A percentile compares a stretch with the other conserved stretches of the same genome.
These are phyloP conservation scores for Gossypium lobatum DNA, from an alignment of 441 rosid species.

Conservation along the genomic window DNA sequence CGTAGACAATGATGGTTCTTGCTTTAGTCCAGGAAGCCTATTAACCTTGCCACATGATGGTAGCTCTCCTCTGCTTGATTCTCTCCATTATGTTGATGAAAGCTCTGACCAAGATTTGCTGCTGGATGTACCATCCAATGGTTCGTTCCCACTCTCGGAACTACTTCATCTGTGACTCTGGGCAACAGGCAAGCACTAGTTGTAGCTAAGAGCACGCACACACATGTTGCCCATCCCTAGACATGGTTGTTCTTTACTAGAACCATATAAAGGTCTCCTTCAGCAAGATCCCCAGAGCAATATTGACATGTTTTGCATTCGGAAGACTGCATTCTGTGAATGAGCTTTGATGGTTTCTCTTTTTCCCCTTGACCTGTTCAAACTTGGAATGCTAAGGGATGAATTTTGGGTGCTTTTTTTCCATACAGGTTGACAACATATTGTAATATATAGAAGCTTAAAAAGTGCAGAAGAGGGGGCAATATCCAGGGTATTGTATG, in stretches of 20 bases:
- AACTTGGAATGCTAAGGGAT: constrained; percentile 42
- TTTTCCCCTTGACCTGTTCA: constrained; percentile 27
- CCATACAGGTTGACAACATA: constrained; percentile 59
- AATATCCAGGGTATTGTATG: constrained; percentile 29
- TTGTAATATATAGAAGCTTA: constrained; percentile 56
- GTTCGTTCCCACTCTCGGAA: constrained; percentile 87
- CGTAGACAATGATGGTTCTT: constrained; percentile 52
- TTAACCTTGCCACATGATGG: constrained; percentile 69
- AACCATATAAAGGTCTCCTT: constrained; percentile 26
- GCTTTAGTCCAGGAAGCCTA: constrained; percentile 71
- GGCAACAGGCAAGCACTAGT: constrained; percentile 51
- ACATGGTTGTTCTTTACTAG: constrained; percentile 23
- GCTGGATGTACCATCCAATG: constrained; percentile 73
- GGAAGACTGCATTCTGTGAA: constrained; percentile 32
- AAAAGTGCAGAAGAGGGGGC: constrained; percentile 35
- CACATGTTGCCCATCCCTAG: constrained; percentile 34
- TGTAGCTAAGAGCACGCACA: constrained; percentile 35
- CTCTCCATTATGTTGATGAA: constrained; percentile 47
- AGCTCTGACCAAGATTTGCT: constrained; percentile 78
- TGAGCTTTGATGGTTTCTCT: constrained; percentile 36
- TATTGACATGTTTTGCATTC: constrained; percentile 33
- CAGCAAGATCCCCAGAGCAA: constrained; percentile 25
- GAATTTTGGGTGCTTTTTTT: constrained; percentile 27
- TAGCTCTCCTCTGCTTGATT: constrained; percentile 53
- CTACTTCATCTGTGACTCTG: constrained; percentile 53